A percentile compares a stretch with the other conserved stretches of the same genome.
phyloP scores from a whole-genome alignment of 1,284 basidiomycete genomes.

The Hemileccinum hortonii region DNA sequence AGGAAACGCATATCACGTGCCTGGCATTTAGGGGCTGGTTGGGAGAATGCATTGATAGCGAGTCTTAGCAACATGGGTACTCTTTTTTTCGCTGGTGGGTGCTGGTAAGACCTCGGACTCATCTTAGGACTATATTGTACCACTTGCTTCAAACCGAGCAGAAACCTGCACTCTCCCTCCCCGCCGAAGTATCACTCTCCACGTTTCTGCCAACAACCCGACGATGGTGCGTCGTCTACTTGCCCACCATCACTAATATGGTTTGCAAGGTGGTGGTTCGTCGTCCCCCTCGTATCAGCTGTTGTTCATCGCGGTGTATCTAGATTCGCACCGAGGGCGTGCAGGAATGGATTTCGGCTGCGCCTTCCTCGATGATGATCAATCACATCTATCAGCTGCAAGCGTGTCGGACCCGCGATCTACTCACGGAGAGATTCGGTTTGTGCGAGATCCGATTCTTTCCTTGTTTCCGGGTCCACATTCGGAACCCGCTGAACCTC shows the following conservation, averaged over 20 bases:
- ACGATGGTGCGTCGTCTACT: constrained; percentile 57
- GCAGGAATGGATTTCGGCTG: constrained; percentile 75
- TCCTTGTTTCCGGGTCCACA: no score
- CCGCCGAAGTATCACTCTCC: constrained; percentile 70
- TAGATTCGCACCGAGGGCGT: constrained; percentile 60
- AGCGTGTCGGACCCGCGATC: neutral
- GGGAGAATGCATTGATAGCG: constrained; percentile 74
- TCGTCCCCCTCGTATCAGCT: constrained; percentile 43
- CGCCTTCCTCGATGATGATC: constrained; percentile 39
- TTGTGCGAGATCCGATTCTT: neutral
- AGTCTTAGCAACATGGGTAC: constrained; percentile 67
- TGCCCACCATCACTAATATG: neutral
- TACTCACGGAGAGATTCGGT: neutral
- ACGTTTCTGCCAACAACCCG: constrained; percentile 76
- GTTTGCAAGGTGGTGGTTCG: neutral
- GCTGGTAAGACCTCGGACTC: neutral
- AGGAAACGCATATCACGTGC: constrained; percentile 78
- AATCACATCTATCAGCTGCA: neutral
- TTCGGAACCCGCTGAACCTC: no score
- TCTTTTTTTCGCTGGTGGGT: neutral
- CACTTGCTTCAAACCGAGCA: constrained; percentile 73
- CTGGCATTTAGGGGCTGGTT: constrained; percentile 70
- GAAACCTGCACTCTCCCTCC: no score
- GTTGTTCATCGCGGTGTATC: constrained; percentile 68
- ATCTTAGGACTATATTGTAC: constrained; percentile 67